Conservation (phyloP, 371 early-diverging fungal genomes). For the Cladochytrium tenue region DNA sequence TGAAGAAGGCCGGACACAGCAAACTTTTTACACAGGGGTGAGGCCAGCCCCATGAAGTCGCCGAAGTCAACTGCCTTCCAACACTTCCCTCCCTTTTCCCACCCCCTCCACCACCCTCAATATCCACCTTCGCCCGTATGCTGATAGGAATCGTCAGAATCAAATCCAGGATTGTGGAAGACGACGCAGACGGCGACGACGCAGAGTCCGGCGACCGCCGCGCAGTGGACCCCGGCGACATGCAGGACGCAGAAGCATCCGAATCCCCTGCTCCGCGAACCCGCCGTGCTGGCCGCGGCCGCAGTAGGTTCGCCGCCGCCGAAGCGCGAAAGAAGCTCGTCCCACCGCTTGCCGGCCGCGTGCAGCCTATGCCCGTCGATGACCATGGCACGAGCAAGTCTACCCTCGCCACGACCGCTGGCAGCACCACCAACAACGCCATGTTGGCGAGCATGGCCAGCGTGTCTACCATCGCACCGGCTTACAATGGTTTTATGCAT, state of each 20-base stretch:
- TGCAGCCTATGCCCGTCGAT: too few species aligned
- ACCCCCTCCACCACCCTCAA: slow-evolving; percentile 9
- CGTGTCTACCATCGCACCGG: slow-evolving; percentile 7
- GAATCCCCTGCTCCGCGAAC: too few species aligned
- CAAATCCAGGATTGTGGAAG: too few species aligned
- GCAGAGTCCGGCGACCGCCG: too few species aligned
- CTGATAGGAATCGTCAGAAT: neutral
- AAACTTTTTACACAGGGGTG: slow-evolving; percentile 34
- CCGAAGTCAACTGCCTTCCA: neutral
- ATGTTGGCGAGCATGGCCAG: slow-evolving; percentile 10
- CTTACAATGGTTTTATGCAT: slow-evolving; percentile 26
- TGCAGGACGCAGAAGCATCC: too few species aligned
- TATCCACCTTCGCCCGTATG: neutral
- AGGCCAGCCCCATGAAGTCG: neutral
- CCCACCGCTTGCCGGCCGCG: too few species aligned
- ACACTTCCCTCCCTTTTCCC: slow-evolving; percentile 3
- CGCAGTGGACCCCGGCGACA: too few species aligned
- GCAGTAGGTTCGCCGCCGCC: too few species aligned
- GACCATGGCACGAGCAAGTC: too few species aligned
- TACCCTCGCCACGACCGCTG: neutral
- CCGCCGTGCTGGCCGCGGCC: too few species aligned
- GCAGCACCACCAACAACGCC: neutral
- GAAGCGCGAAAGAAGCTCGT: too few species aligned
- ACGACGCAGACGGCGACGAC: too few species aligned
- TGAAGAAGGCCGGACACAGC: slow-evolving; percentile 26